Percentiles rank a stretch among this genome's conserved stretches.
These are phyloP conservation scores for Hymenoscyphus occultus DNA, from an alignment of 2,329 filamentous ascomycete species.

Conservation along the genomic window DNA sequence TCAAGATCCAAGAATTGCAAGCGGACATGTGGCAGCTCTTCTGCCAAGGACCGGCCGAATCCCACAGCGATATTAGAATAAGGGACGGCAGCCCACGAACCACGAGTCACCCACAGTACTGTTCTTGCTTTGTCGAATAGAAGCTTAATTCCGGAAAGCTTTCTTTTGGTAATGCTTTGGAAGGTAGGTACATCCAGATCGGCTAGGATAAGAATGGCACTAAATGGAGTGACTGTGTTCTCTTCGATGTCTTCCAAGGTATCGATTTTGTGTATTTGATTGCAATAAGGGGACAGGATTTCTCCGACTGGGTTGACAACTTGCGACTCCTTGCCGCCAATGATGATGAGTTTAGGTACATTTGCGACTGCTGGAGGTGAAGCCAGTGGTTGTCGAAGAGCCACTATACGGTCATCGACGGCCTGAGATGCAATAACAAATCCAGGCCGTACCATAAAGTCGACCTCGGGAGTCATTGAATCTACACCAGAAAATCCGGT, in stretches of 20 bases:
- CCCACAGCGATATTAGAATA: constrained; percentile 20
- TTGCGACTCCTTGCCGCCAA: constrained; percentile 24
- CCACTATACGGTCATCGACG: constrained; percentile 32
- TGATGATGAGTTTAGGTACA: constrained; percentile 15
- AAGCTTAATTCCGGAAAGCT: constrained; percentile 11
- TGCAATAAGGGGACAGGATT: constrained; percentile 13
- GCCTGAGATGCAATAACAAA: constrained; percentile 38
- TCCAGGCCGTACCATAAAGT: constrained; percentile 11
- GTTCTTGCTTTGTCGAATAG: constrained; percentile 10
- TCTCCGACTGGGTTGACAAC: constrained; percentile 3
- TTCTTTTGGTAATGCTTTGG: constrained; percentile 20
- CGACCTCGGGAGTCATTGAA: constrained; percentile 18
- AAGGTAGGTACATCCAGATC: constrained; percentile 36
- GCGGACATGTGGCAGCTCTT: constrained; percentile 19
- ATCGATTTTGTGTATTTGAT: constrained; percentile 10
- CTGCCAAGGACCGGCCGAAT: constrained; percentile 12
- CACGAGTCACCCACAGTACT: constrained; percentile 22
- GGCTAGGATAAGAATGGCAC: constrained; percentile 22
- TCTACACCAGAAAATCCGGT: constrained; percentile 36
- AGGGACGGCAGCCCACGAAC: constrained; percentile 11
- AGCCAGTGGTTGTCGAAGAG: constrained; percentile 33
- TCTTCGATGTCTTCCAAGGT: not conserved
- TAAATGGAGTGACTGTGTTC: constrained; percentile 11
- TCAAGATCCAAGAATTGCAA: constrained; percentile 22
- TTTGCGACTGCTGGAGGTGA: not conserved